Base-by-base conservation (phyloP, 306 rosid species). In the Dalbergia cochinchinensis region DNA sequence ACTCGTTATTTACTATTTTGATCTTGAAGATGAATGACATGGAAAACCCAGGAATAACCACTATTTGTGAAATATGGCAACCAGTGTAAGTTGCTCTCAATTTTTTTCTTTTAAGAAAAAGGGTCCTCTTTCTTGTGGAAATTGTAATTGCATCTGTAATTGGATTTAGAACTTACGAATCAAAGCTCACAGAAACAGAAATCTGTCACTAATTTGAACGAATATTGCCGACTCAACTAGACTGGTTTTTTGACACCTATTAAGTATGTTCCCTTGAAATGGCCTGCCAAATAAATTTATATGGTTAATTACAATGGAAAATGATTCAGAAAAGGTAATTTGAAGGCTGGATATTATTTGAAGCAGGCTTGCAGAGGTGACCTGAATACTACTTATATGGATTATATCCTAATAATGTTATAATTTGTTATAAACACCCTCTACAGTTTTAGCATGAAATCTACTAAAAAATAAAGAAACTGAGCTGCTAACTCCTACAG, bases 1-100 rank as follows among this genome's bases (percentile, higher is more conserved):
- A 83, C 74, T 90, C 33, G 89, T 75, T 45, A 88, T 91, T 88
- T 80, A 85, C 86, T 83, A 85, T 34, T 85, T 94, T 76, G 84
- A 89, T 42, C 67, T 78, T 19, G 95, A 84, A 53, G 98, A 88
- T 55, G 87, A 90, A 31, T 78, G 78, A 86, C 53, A 61, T 71
- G 78, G 79, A 87, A 61, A 76, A 86, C 51, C 90, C 84, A 80
- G 83, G 81, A 77, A 76, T 60, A 33, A 31, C 63, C n/a, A 53
- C 79, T 80, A 69, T 80, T 80, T 77, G 78, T 76, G 88, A 86
- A 63, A 55, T 79, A 31, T 82, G 79, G 16, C 72, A 78, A 77
- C 77, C 83, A 37, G 47, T 69, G 87, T 77, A 88, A 90, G 91
- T 78, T 83, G 70, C 58, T 71, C 12, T 13, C 16, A 15, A 8